Conservation (phyloP, 2,329 filamentous ascomycete species). For the Fusarium sp. region DNA sequence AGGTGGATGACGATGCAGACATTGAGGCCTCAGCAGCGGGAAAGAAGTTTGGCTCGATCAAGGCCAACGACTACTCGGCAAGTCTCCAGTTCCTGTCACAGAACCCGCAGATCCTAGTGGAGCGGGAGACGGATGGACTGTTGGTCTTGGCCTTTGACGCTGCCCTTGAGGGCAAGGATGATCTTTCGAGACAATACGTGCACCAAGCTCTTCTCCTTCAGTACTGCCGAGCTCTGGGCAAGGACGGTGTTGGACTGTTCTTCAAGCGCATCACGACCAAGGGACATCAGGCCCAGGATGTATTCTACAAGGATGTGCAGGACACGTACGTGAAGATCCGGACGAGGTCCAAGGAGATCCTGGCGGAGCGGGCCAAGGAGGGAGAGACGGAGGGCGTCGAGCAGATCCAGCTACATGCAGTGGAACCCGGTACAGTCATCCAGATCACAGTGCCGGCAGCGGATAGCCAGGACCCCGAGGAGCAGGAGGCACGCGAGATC, state of each 20-base stretch:
- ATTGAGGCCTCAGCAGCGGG: conserved; percentile 78
- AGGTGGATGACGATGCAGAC: conserved; percentile 70
- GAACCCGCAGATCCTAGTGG: conserved; percentile 79
- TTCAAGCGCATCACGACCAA: conserved; percentile 94
- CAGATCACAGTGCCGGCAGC: conserved; percentile 81
- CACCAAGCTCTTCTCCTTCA: conserved; percentile 93
- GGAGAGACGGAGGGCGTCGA: conserved; percentile 75
- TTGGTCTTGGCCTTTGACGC: conserved; percentile 91
- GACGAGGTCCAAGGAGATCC: conserved; percentile 75
- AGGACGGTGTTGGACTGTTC: conserved; percentile 88
- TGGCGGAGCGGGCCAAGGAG: conserved; percentile 60
- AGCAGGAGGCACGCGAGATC: conserved; percentile 71
- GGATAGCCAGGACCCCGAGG: conserved; percentile 70
- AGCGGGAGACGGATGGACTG: conserved; percentile 89
- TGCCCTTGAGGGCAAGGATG: conserved; percentile 76
- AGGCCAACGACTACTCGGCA: conserved; percentile 73
- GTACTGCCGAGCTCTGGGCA: conserved; percentile 90
- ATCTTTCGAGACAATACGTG: conserved; percentile 84
- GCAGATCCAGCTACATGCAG: conserved; percentile 96
- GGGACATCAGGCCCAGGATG: conserved; percentile 85
- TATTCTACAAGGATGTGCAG: conserved; percentile 93
- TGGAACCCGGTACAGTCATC: conserved; percentile 91
- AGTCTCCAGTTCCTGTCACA: conserved; percentile 79
- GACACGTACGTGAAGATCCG: conserved; percentile 85
- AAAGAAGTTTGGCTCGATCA: conserved; percentile 83